Conservation (phyloP, 2,329 filamentous ascomycete species). For the Microsporum canis region DNA sequence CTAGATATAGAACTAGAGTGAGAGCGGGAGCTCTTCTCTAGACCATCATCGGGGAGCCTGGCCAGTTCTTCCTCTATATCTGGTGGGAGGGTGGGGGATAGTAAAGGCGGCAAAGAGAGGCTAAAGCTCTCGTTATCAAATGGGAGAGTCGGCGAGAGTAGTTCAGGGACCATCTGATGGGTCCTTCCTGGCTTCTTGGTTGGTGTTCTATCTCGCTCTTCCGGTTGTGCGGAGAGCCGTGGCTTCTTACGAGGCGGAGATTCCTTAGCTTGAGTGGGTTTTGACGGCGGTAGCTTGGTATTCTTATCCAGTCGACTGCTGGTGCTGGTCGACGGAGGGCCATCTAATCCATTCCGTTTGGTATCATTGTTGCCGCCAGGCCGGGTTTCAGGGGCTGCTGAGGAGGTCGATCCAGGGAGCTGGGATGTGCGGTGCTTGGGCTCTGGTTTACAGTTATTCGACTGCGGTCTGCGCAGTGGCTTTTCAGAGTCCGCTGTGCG, state of each 20-base stretch:
- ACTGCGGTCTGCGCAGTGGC: neutral
- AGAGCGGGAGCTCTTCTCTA: conserved; percentile 5
- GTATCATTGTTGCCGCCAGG: neutral
- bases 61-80: conserved; percentile 44
- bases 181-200: conserved; percentile 16
- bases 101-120: conserved; percentile 39
- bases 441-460: conserved; percentile 2
- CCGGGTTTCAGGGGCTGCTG: neutral
- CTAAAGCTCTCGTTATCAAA: conserved; percentile 21
- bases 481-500: neutral
- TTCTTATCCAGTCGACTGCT: neutral
- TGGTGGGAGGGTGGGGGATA: conserved; percentile 49
- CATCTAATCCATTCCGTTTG: neutral
- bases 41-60: conserved; percentile 27
- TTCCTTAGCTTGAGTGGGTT: neutral
- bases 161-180: conserved; percentile 24
- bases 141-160: conserved; percentile 35
- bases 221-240: conserved; percentile 23
- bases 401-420: conserved; percentile 4
- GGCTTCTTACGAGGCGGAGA: conserved; percentile 28
- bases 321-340: neutral
- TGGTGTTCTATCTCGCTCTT: conserved; percentile 8
- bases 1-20: conserved; percentile 16
- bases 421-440: conserved; percentile 17
- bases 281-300: neutral